Evolutionary conservation across 495 filamentous ascomycete species (phyloP).

Genomic region (Penicillium malachiteum): DNA sequence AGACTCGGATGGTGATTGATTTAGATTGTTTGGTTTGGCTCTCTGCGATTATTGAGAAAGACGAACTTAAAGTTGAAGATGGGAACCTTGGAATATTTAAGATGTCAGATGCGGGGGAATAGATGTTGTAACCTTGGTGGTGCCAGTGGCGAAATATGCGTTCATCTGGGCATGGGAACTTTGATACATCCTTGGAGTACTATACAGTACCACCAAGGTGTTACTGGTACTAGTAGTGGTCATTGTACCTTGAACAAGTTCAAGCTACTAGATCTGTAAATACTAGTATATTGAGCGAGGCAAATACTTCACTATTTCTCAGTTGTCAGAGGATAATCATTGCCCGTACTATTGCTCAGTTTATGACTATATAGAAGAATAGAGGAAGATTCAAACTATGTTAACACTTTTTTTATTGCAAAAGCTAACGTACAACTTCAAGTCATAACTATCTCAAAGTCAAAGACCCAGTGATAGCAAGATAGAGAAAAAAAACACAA

Average conservation of each 20-base stretch:
- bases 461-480: not conserved
- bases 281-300: no score
- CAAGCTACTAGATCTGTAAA: no score
- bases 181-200: not conserved
- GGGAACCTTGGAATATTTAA: not conserved
- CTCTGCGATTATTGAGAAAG: not conserved
- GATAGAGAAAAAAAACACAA: not conserved
- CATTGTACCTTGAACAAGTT: no score
- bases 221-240: no score
- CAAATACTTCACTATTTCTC: no score
- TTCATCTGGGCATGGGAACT: not conserved
- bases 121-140: not conserved
- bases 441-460: slow-evolving; percentile 14
- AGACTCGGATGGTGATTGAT: not conserved
- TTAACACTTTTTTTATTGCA: slow-evolving; percentile 9
- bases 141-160: not conserved
- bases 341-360: no score
- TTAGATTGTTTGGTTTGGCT: not conserved
- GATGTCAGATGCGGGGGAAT: not conserved
- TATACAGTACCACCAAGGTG: no score
- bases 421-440: slow-evolving; percentile 18
- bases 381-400: slow-evolving; percentile 3
- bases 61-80: not conserved
- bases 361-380: not conserved
- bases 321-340: no score